phyloP scores from a whole-genome alignment of 768 basidiomycete genomes.

The Serpula lacrymans region DNA sequence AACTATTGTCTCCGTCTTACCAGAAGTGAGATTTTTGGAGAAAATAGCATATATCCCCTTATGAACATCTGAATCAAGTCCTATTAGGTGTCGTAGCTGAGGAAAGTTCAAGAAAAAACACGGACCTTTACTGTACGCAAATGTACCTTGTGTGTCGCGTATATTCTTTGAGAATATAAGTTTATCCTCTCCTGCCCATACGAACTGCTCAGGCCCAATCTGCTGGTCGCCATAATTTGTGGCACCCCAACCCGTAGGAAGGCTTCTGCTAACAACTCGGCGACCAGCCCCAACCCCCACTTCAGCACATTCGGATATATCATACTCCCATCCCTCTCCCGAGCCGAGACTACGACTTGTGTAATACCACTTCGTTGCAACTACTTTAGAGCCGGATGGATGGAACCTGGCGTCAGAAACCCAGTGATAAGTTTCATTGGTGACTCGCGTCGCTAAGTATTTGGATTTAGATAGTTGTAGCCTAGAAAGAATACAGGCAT shows the following conservation, averaged over 20 bases:
- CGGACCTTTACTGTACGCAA: conserved; percentile 65
- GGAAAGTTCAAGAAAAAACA: not conserved
- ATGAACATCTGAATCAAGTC: conserved; percentile 52
- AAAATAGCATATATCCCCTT: conserved; percentile 70
- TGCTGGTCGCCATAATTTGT: conserved; percentile 65
- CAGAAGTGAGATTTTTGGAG: conserved; percentile 58
- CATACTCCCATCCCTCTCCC: conserved; percentile 72
- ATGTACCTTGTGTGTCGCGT: conserved; percentile 40
- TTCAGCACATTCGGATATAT: conserved; percentile 34
- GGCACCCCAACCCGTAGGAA: conserved; percentile 60
- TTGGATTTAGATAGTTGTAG: conserved; percentile 2
- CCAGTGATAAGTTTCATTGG: conserved; percentile 75
- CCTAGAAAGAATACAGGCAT: conserved; percentile 15
- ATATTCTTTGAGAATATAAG: conserved; percentile 69
- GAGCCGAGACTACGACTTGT: conserved; percentile 61
- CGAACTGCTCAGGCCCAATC: conserved; percentile 69
- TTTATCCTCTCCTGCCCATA: conserved; percentile 56
- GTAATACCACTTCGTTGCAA: conserved; percentile 82
- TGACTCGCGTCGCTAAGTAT: conserved; percentile 44
- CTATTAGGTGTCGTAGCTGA: not conserved
- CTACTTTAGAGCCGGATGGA: conserved; percentile 54
- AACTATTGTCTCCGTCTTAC: conserved; percentile 50
- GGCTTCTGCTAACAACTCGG: conserved; percentile 50
- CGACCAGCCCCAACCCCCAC: conserved; percentile 41
- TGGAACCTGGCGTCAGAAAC: conserved; percentile 71